Evolutionary conservation across 2,329 filamentous ascomycete genomes (phyloP).

Genomic region (Rhytidhysteron rufulum): DNA sequence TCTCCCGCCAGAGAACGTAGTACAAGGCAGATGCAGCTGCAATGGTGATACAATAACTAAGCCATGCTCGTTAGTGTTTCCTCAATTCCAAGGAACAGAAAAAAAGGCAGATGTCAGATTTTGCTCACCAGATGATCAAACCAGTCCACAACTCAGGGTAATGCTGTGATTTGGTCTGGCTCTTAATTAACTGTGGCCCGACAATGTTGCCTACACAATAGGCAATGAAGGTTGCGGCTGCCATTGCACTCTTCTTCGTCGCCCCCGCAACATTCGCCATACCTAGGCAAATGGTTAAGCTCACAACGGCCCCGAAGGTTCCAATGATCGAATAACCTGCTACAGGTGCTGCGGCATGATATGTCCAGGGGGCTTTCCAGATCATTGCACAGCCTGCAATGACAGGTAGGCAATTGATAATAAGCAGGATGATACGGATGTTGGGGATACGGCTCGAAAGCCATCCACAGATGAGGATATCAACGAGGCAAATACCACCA

Average conservation of each 20-base stretch:
- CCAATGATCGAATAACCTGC: conserved; percentile 70
- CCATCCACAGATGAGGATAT: conserved; percentile 64
- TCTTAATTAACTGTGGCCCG: conserved; percentile 67
- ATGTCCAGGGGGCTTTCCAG: conserved; percentile 64
- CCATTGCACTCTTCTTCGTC: conserved; percentile 76
- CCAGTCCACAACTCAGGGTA: conserved; percentile 71
- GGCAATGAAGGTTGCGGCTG: conserved; percentile 68
- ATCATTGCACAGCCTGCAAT: conserved; percentile 72
- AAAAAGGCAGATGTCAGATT: background rate
- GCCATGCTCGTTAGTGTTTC: conserved; percentile 4
- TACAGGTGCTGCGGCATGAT: conserved; percentile 63
- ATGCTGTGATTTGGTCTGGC: conserved; percentile 61
- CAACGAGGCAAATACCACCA: conserved; percentile 63
- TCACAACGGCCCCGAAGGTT: conserved; percentile 68
- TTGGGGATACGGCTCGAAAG: conserved; percentile 59
- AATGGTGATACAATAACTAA: conserved; percentile 66
- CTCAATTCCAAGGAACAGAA: background rate
- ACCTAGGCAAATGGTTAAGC: conserved; percentile 54
- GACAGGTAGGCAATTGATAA: conserved; percentile 66
- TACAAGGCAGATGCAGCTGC: conserved; percentile 54
- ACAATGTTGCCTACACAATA: conserved; percentile 77
- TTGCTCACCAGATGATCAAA: conserved; percentile 56
- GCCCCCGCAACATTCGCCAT: conserved; percentile 70
- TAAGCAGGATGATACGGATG: conserved; percentile 61
- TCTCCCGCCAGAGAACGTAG: conserved; percentile 57